Percentiles rank a stretch among this genome's conserved stretches.
Evolutionary conservation across 192 early-diverging fungal species (phyloP).

Genomic region (Dissophora ornata): DNA sequence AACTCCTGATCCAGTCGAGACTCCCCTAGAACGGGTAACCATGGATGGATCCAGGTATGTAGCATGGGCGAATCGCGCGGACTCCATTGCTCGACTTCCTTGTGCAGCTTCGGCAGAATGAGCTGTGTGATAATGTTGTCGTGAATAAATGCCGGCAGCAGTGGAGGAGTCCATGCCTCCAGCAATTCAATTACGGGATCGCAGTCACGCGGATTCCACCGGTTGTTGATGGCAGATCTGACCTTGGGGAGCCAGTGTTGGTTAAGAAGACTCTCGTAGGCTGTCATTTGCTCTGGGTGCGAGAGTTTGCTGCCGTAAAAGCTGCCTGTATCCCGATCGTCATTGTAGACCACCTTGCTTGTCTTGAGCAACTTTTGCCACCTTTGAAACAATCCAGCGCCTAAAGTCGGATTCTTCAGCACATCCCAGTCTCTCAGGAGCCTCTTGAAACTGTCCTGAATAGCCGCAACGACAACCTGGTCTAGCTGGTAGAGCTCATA

Average conservation of each 20-base stretch:
- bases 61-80: constrained; percentile 68
- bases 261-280: constrained; percentile 83
- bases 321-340: constrained; percentile 10
- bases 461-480: constrained; percentile 65
- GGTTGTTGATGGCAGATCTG: constrained; percentile 82
- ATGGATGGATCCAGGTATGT: constrained; percentile 85
- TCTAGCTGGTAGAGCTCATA: constrained; percentile 72
- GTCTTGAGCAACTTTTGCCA: constrained; percentile 70
- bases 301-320: constrained; percentile 19
- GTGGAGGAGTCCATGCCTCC: constrained; percentile 72
- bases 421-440: constrained; percentile 71
- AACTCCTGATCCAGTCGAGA: constrained; percentile 60
- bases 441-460: constrained; percentile 51
- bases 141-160: constrained; percentile 78
- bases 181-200: constrained; percentile 76
- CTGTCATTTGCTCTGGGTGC: constrained; percentile 66
- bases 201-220: constrained; percentile 74
- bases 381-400: constrained; percentile 60
- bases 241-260: constrained; percentile 82
- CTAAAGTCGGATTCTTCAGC: constrained; percentile 66
- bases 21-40: constrained; percentile 76
- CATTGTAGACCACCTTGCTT: constrained; percentile 39
- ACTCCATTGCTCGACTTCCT: constrained; percentile 73
- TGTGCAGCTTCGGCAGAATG: constrained; percentile 79
- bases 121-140: constrained; percentile 84